phyloP scores from a whole-genome alignment of 2,329 filamentous ascomycete genomes.

The Nigrospora oryzae region DNA sequence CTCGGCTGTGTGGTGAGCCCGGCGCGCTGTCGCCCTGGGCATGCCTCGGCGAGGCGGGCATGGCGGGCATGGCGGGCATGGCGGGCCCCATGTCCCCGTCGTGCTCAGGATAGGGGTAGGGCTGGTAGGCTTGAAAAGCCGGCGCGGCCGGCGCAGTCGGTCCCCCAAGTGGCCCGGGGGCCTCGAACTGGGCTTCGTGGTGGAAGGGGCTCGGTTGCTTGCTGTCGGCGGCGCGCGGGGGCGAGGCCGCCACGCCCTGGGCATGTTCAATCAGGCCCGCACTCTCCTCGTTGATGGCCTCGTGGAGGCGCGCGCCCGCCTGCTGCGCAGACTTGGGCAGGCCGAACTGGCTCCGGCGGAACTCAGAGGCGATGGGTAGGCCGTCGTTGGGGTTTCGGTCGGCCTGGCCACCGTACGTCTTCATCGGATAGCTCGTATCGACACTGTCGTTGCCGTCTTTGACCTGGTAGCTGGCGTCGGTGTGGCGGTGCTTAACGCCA shows the following conservation, averaged over 20 bases:
- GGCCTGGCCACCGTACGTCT: conserved; percentile 11
- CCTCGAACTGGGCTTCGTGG: conserved; percentile 1
- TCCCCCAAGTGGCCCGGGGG: background rate
- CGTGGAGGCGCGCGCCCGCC: conserved; percentile 4
- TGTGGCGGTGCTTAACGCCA: conserved; percentile 53
- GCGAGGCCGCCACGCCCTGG: conserved; percentile 18
- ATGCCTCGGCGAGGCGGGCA: conserved; percentile 2
- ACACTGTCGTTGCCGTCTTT: conserved; percentile 20
- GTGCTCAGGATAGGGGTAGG: conserved; percentile 2
- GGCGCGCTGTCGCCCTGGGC: background rate
- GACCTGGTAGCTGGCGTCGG: conserved; percentile 41
- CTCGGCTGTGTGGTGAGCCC: conserved; percentile 3
- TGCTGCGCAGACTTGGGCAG: conserved; percentile 4
- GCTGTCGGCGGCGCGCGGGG: conserved; percentile 1
- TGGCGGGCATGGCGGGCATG: conserved; percentile 8
- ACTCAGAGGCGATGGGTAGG: conserved; percentile 28
- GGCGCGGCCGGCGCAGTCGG: background rate
- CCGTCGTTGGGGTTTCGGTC: conserved; percentile 25
- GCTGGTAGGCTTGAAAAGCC: conserved; percentile 1
- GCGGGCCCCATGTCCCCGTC: background rate
- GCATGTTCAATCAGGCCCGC: conserved; percentile 35
- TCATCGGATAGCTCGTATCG: conserved; percentile 28
- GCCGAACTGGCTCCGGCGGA: conserved; percentile 24
- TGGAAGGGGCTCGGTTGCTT: conserved; percentile 8
- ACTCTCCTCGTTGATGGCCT: conserved; percentile 25